Conservation (phyloP, 2,329 filamentous ascomycete species). For the Aphanoascus verrucosus region DNA sequence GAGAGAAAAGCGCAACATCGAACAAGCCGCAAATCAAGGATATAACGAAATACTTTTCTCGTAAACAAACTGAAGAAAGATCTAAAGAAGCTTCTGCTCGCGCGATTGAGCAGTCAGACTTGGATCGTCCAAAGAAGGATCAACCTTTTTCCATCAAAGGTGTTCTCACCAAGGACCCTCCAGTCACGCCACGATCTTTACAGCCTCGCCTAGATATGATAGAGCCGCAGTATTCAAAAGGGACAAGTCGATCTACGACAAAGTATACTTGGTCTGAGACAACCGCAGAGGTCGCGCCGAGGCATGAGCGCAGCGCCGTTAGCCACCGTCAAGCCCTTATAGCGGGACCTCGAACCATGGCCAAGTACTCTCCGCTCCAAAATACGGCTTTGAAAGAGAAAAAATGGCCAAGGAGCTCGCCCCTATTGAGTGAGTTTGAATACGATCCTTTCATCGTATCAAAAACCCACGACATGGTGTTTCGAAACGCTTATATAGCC, state of each 20-base stretch:
- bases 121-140: background rate
- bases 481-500: constrained; percentile 11
- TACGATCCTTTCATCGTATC: constrained; percentile 5
- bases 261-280: constrained; percentile 11
- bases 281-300: background rate
- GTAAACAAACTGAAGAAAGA: background rate
- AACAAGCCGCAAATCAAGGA: background rate
- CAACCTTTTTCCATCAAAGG: background rate
- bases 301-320: background rate
- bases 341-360: background rate
- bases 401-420: background rate
- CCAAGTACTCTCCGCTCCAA: background rate
- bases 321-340: background rate
- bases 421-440: background rate
- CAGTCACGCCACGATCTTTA: background rate
- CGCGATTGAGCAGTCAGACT: background rate
- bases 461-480: constrained; percentile 11
- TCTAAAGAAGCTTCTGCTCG: background rate
- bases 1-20: background rate
- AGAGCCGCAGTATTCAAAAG: background rate
- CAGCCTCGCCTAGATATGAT: background rate
- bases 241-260: constrained; percentile 1
- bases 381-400: background rate
- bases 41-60: constrained; percentile 10
- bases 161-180: background rate